phyloP scores from a whole-genome alignment of 148 eudicot genomes.

The Vaccinium corymbosum region DNA sequence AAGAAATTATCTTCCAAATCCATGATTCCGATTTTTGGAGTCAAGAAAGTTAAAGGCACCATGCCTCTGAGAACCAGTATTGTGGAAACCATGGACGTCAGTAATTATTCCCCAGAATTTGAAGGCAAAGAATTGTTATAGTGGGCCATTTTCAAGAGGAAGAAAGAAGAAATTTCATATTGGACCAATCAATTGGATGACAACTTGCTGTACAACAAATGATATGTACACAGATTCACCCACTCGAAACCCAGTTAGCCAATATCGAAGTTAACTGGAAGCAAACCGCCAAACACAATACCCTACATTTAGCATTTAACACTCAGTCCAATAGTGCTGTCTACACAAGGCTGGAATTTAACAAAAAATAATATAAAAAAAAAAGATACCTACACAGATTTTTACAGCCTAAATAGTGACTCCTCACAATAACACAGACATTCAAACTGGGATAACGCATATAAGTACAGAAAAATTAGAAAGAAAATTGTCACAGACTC shows the following conservation, averaged over 20 bases:
- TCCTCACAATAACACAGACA: background rate
- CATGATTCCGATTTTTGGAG: conserved; percentile 25
- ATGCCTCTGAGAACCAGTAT: conserved; percentile 20
- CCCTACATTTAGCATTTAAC: conserved; percentile 1
- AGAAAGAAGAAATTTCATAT: background rate
- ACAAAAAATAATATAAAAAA: background rate
- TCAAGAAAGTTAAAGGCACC: conserved; percentile 7
- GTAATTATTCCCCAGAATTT: background rate
- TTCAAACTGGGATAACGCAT: background rate
- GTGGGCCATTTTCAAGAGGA: background rate
- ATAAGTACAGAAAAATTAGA: background rate
- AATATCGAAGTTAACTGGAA: background rate
- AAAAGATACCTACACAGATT: background rate
- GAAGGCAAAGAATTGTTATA: background rate
- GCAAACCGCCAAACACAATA: background rate
- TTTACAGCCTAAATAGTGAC: background rate
- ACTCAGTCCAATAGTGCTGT: background rate
- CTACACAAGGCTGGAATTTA: background rate
- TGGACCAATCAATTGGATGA: background rate
- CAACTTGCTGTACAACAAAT: background rate
- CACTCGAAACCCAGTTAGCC: background rate
- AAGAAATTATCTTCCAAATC: conserved; percentile 30
- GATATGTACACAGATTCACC: too few relatives aligned
- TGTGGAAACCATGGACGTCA: background rate
- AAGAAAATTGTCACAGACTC: too few relatives aligned